Percentiles rank a stretch among this genome's conserved stretches.
These are phyloP conservation scores for Suillus alpinus DNA, from an alignment of 768 basidiomycete genomes.

Conservation along the genomic window DNA sequence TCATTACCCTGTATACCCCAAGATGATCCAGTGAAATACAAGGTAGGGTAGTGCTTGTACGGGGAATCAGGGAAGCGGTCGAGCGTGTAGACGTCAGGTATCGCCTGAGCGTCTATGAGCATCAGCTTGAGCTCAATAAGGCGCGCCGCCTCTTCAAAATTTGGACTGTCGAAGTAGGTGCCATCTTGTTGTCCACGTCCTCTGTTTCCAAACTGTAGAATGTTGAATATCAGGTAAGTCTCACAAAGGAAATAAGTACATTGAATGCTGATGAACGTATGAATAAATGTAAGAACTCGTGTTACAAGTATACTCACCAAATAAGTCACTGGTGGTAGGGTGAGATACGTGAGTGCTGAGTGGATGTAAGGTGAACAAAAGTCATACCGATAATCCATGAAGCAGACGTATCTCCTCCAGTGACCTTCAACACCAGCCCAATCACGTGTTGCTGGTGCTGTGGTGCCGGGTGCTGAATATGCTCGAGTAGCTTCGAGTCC, in stretches of 20 bases:
- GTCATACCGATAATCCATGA: conserved; percentile 72
- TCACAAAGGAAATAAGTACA: conserved; percentile 27
- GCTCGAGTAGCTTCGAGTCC: conserved; percentile 51
- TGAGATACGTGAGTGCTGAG: conserved; percentile 21
- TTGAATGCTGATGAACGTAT: conserved; percentile 43
- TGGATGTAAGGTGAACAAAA: conserved; percentile 34
- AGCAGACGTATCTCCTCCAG: conserved; percentile 75
- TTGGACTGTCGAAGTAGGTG: conserved; percentile 48
- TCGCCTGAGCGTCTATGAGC: conserved; percentile 34
- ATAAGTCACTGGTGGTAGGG: conserved; percentile 19
- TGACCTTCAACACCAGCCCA: conserved; percentile 77
- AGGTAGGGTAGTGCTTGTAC: conserved; percentile 35
- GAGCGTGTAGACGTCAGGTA: conserved; percentile 18
- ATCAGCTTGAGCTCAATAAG: conserved; percentile 56
- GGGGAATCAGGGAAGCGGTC: conserved; percentile 21
- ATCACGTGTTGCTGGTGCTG: conserved; percentile 37
- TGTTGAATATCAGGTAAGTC: conserved; percentile 4
- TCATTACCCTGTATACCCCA: conserved; percentile 41
- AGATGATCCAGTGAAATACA: conserved; percentile 48
- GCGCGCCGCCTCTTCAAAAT: conserved; percentile 64
- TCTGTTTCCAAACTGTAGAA: conserved; percentile 15
- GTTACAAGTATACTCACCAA: conserved; percentile 14
- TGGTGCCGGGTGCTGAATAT: conserved; percentile 50
- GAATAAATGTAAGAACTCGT: neutral
- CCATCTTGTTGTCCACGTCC: conserved; percentile 24